Percentiles rank a stretch among this genome's conserved stretches.
Evolutionary conservation across 2,329 filamentous ascomycete genomes (phyloP).

Genomic region (Whalleya microplaca): DNA sequence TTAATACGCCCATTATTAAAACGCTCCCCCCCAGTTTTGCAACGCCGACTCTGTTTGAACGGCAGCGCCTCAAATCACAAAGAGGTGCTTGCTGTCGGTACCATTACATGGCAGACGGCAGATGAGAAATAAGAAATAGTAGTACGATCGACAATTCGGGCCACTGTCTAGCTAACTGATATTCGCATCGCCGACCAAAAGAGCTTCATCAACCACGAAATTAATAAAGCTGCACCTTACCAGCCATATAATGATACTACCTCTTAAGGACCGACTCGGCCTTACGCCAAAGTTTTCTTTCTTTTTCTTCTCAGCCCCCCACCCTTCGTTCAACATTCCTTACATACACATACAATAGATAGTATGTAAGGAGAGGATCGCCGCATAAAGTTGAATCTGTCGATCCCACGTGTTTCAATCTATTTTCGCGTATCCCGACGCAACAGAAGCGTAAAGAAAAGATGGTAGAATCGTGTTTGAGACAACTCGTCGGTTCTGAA

Average conservation of each 20-base stretch:
- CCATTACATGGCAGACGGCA: not conserved
- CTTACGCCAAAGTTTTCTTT: not conserved
- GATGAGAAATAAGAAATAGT: not conserved
- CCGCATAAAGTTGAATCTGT: conserved; percentile 19
- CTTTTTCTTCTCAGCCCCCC: not conserved
- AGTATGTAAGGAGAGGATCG: conserved; percentile 6
- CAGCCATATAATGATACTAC: no score
- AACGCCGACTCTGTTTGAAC: conserved; percentile 5
- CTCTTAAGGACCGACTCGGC: no score
- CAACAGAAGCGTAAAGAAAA: not conserved
- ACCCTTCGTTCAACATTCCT: no score
- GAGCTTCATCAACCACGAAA: not conserved
- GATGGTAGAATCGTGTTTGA: not conserved
- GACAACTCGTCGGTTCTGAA: no score
- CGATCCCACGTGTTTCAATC: conserved; percentile 29
- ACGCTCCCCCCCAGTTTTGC: conserved; percentile 23
- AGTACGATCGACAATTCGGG: not conserved
- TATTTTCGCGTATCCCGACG: conserved; percentile 6
- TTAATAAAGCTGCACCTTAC: not conserved
- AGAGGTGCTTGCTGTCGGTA: conserved; percentile 4
- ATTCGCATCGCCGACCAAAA: not conserved
- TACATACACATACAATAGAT: no score
- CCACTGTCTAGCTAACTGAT: not conserved
- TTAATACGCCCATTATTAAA: conserved; percentile 31
- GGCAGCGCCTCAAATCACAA: conserved; percentile 6